phyloP scores from a whole-genome alignment of 768 basidiomycete genomes.

The Kwoniella bestiolae region DNA sequence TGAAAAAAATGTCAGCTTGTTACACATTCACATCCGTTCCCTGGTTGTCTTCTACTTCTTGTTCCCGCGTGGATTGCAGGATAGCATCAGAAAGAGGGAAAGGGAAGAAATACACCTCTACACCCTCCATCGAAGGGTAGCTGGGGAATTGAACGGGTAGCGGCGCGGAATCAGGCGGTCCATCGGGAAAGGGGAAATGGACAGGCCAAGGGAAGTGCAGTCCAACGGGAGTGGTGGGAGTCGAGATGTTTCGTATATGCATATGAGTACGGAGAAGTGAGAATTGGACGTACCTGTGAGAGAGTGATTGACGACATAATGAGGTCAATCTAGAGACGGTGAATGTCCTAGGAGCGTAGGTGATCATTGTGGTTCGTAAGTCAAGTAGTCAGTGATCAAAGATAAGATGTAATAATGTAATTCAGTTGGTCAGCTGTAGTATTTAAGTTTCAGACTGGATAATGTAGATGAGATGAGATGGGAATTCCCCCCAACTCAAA shows the following conservation, averaged over 20 bases:
- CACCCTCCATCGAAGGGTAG: neutral
- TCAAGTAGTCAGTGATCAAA: neutral
- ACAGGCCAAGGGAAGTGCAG: neutral
- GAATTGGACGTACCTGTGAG: conserved; percentile 4
- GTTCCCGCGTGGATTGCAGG: too few relatives aligned
- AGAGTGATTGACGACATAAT: conserved; percentile 21
- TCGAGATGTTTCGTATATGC: neutral
- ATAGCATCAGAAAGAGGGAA: neutral
- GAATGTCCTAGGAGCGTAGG: conserved; percentile 22
- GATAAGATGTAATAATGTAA: neutral
- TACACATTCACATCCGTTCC: too few relatives aligned
- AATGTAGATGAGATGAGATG: neutral
- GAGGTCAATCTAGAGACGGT: conserved; percentile 6
- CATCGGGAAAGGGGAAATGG: neutral
- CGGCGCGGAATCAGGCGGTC: neutral
- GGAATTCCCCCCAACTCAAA: too few relatives aligned
- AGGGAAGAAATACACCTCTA: neutral
- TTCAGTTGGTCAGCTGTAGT: neutral
- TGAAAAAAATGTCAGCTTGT: too few relatives aligned
- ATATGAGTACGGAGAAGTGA: neutral
- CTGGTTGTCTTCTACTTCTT: too few relatives aligned
- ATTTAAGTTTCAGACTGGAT: neutral
- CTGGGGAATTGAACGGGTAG: neutral
- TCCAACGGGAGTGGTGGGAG: neutral
- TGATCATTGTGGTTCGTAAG: conserved; percentile 13